Base-by-base conservation (phyloP, 768 basidiomycete genomes). In the Agrocybe pediades region DNA sequence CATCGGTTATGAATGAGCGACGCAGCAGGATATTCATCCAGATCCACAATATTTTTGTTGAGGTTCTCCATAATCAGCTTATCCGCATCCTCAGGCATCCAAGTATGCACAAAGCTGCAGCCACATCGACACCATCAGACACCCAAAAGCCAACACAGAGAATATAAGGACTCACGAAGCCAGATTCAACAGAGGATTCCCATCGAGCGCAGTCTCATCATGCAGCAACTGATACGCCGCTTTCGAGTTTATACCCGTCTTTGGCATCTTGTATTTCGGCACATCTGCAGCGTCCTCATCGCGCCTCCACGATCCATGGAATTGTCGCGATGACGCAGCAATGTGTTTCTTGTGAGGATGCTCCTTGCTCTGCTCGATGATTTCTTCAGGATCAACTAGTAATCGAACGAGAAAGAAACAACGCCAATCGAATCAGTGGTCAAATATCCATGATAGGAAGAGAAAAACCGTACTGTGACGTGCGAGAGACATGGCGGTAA, bases 1-100 rank as follows among this genome's bases (percentile, higher is more conserved):
- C 78, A 79, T 25, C 81, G 76, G 36, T 78, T 76, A 61, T 84
- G 80, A 54, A 85, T 78, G 39, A 74, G 69, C 13, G 74, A 71
- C 7, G 81, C 74, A 0, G 80, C 79, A 2, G 85, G 84, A 62
- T 87, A 87, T 64, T 87, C 85, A 62, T 86, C 85, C n/a, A 78
- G 71, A 68, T 86, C 85, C 26, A 85, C 83, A 17, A 83, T 74
- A 62, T 87, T 88, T 56, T 85, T 85, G 68, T 75, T 79, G 54
- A 85, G 68, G 62, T 86, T 85, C 67, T 87, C 85, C 63, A 79
- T 70, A 66, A 85, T 81, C 48, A 87, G 72, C 56, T 80, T 78
- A 52, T 78, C 67, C 2, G 76, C 81, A 27, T 79, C 73, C 27
- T 76, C 74, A 11, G 79, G 77, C 81, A 83, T 83, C 79, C 80